A percentile compares a stretch with the other conserved stretches of the same genome.
These are phyloP conservation scores for Cladosporium velox DNA, from an alignment of 2,329 filamentous ascomycete genomes.

Conservation along the genomic window DNA sequence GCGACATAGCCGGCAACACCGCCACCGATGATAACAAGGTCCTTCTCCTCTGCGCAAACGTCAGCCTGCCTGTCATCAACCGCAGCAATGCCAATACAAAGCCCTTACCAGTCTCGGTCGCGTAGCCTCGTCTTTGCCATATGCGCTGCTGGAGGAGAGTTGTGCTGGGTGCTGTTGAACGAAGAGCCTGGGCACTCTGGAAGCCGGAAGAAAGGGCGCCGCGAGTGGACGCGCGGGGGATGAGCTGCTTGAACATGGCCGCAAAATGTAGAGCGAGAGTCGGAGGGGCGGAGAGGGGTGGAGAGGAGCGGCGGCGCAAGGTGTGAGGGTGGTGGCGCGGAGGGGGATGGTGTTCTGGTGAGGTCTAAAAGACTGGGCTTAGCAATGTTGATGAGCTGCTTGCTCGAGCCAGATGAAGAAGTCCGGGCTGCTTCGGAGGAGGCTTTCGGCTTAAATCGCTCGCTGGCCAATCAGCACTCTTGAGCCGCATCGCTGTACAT, in stretches of 20 bases:
- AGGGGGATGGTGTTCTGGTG: conserved; percentile 10
- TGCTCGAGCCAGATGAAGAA: conserved; percentile 2
- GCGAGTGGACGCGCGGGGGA: conserved; percentile 28
- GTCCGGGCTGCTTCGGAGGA: conserved; percentile 3
- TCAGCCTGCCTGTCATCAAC: conserved; percentile 34
- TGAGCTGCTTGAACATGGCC: conserved; percentile 32
- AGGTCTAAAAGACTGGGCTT: conserved; percentile 7
- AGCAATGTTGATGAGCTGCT: conserved; percentile 10
- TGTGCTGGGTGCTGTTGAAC: conserved; percentile 35
- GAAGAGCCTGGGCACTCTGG: conserved; percentile 25
- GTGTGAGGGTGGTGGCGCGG: conserved; percentile 2
- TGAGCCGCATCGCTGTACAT: background rate
- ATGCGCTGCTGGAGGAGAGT: conserved; percentile 53
- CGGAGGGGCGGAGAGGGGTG: conserved; percentile 5
- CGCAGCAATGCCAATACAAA: conserved; percentile 11
- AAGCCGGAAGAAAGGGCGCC: conserved; percentile 29
- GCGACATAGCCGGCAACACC: conserved; percentile 98
- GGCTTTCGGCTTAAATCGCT: conserved; percentile 4
- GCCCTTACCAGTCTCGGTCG: conserved; percentile 53
- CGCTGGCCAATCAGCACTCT: background rate
- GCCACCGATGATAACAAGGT: conserved; percentile 95
- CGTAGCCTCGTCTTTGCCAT: conserved; percentile 59
- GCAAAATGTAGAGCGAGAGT: conserved; percentile 12
- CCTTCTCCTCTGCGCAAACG: conserved; percentile 74
- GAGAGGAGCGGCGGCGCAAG: conserved; percentile 19